These are phyloP conservation scores for Oryza brachyantha DNA, from an alignment of 176 grass and related monocot genomes.

Conservation along the genomic window DNA sequence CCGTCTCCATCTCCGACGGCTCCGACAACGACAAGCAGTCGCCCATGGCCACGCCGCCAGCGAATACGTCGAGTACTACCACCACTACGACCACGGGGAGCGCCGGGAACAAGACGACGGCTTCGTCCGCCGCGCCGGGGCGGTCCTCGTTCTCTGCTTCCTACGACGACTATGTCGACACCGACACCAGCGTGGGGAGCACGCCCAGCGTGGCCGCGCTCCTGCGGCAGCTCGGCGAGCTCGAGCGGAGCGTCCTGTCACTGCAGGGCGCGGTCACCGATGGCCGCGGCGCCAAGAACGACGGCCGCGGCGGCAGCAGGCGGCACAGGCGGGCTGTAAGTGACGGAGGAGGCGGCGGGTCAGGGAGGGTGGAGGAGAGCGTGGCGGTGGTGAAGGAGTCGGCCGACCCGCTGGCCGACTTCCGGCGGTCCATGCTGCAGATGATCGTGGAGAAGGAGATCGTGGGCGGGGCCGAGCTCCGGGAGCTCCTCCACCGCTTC, in stretches of 20 bases:
- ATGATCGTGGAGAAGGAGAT: slow-evolving; percentile 94
- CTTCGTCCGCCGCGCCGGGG: slow-evolving; percentile 6
- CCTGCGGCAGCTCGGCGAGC: slow-evolving; percentile 62
- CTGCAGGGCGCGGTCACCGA: background rate
- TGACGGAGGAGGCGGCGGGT: slow-evolving; percentile 30
- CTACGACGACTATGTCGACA: background rate
- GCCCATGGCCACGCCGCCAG: slow-evolving; percentile 30
- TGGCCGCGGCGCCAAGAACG: background rate
- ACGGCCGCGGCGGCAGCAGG: background rate
- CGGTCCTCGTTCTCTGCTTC: slow-evolving; percentile 35
- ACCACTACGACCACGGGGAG: background rate
- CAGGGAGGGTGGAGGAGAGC: slow-evolving; percentile 55
- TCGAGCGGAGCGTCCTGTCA: slow-evolving; percentile 48
- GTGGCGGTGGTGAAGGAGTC: slow-evolving; percentile 83
- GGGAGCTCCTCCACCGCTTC: slow-evolving; percentile 63
- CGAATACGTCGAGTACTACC: slow-evolving; percentile 9
- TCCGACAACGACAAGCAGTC: slow-evolving; percentile 51
- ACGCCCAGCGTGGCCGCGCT: slow-evolving; percentile 64
- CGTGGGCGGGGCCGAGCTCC: slow-evolving; percentile 45
- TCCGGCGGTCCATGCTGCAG: slow-evolving; percentile 79
- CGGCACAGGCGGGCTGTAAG: slow-evolving; percentile 43
- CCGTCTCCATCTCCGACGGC: slow-evolving; percentile 52
- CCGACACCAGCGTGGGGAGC: slow-evolving; percentile 41
- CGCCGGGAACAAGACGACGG: background rate
- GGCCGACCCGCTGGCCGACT: slow-evolving; percentile 57